phyloP scores from a whole-genome alignment of 257 asterid genomes.

The Nicotiana attenuata region DNA sequence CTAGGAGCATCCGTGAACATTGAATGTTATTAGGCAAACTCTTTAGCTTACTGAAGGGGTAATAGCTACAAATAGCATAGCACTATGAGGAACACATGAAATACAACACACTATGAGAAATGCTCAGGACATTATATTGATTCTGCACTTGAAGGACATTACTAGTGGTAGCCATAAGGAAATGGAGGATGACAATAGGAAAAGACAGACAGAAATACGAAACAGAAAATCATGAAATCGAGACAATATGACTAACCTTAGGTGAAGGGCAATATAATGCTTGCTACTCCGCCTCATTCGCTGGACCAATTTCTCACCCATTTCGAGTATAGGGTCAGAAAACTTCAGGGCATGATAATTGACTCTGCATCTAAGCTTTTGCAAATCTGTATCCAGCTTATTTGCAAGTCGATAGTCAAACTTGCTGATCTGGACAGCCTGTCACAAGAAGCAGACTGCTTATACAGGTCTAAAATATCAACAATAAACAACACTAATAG shows the following conservation, averaged over 20 bases:
- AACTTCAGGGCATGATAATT: constrained; percentile 93
- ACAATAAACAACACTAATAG: background rate
- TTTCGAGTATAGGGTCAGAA: constrained; percentile 66
- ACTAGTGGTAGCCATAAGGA: background rate
- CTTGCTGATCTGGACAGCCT: constrained; percentile 92
- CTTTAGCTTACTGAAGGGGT: background rate
- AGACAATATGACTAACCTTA: constrained; percentile 46
- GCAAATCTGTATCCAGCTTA: constrained; percentile 67
- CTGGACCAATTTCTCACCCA: constrained; percentile 76
- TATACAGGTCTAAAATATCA: constrained; percentile 4
- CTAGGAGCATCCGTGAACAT: background rate
- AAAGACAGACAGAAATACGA: background rate
- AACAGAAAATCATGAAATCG: background rate
- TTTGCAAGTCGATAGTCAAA: constrained; percentile 95
- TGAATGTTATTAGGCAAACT: background rate
- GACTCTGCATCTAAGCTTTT: constrained; percentile 94
- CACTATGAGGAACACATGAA: background rate
- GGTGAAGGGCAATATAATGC: constrained; percentile 88
- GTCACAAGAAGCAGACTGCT: constrained; percentile 27
- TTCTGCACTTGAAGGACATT: background rate
- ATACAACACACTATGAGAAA: background rate
- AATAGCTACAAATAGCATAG: background rate
- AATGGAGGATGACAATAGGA: background rate
- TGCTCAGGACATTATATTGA: background rate
- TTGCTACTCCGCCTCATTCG: constrained; percentile 76